Evolutionary conservation across 768 basidiomycete species (phyloP).

Genomic region (Hemileccinum impolitum): DNA sequence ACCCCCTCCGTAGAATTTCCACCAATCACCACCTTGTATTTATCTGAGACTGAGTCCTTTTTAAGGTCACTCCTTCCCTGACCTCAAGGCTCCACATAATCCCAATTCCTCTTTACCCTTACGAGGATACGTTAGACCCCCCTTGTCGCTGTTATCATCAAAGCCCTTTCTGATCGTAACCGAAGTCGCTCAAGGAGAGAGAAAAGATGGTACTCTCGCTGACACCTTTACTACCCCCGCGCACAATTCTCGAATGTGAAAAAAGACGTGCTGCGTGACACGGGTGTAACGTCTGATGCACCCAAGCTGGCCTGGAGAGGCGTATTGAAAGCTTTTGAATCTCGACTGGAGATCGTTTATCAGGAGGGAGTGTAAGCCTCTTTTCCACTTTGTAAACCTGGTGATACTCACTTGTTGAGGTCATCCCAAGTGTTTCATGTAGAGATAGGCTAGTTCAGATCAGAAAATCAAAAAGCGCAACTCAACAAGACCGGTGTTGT

Average conservation of each 20-base stretch:
- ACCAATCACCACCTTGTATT: no score
- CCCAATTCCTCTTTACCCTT: neutral
- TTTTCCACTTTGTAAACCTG: neutral
- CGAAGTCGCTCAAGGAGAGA: slow-evolving; percentile 7
- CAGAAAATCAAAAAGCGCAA: slow-evolving; percentile 38
- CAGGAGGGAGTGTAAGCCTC: slow-evolving; percentile 45
- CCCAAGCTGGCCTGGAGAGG: slow-evolving; percentile 53
- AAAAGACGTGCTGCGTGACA: slow-evolving; percentile 45
- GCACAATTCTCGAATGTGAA: slow-evolving; percentile 60
- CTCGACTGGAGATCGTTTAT: slow-evolving; percentile 43
- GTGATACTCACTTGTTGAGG: slow-evolving; percentile 29
- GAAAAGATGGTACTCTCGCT: slow-evolving; percentile 40
- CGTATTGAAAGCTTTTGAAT: slow-evolving; percentile 48
- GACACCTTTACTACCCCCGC: slow-evolving; percentile 44
- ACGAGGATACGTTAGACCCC: neutral
- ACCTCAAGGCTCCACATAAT: neutral
- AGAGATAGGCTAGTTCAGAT: no score
- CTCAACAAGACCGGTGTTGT: slow-evolving; percentile 54
- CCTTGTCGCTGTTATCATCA: no score
- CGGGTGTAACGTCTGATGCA: slow-evolving; percentile 9
- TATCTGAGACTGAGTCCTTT: no score
- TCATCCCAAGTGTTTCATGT: slow-evolving; percentile 50
- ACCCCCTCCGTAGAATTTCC: no score
- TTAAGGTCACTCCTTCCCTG: no score
- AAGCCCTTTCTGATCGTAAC: slow-evolving; percentile 5